phyloP scores from a whole-genome alignment of 164 flowering plant genomes.

The Vitis amurensis region DNA sequence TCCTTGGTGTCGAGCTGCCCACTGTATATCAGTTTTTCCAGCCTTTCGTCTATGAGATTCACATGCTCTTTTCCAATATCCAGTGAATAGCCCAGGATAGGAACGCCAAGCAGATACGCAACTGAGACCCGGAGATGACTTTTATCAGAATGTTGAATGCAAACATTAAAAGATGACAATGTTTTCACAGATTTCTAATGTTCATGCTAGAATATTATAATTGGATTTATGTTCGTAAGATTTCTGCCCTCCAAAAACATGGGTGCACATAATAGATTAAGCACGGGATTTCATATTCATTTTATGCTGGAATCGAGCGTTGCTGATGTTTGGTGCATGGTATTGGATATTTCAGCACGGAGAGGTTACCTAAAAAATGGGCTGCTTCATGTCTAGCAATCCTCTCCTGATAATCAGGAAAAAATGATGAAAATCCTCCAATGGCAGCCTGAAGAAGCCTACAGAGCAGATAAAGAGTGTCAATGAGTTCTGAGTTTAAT shows the following conservation, averaged over 20 bases:
- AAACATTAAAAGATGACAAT: background rate
- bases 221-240: no score
- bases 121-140: constrained; percentile 34
- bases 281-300: no score
- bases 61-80: constrained; percentile 97
- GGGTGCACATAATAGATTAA: no score
- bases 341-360: background rate
- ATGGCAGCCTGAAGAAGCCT: constrained; percentile 99
- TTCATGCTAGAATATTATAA: no score
- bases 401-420: constrained; percentile 92
- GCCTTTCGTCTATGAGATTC: constrained; percentile 75
- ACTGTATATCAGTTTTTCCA: constrained; percentile 86
- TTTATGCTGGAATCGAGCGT: no score
- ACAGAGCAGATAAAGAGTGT: constrained; percentile 9
- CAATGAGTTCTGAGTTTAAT: background rate
- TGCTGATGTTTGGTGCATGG: no score
- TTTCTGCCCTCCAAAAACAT: no score
- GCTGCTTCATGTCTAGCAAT: constrained; percentile 96
- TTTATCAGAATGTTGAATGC: background rate
- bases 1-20: constrained; percentile 93
- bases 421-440: constrained; percentile 74
- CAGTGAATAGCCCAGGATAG: constrained; percentile 87
- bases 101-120: constrained; percentile 86
- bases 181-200: no score
- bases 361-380: constrained; percentile 72